Evolutionary conservation across 1,139 yeast genomes (phyloP).

Genomic region (Suhomyces kunorum): DNA sequence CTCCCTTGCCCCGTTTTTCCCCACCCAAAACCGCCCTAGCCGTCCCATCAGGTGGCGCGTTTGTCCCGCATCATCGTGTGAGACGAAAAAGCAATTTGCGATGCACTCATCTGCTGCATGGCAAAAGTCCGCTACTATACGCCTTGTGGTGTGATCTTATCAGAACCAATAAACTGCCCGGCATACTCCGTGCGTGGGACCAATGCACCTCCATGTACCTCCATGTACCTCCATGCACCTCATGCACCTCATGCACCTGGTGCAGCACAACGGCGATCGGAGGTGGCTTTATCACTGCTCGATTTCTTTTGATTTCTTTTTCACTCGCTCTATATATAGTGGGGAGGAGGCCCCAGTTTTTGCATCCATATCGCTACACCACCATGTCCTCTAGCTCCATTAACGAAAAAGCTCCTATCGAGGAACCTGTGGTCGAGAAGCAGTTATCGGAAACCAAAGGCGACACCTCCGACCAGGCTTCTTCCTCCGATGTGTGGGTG

Average conservation of each 20-base stretch:
- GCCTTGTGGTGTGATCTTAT: constrained; percentile 1
- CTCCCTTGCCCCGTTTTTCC: not conserved
- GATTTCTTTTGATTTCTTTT: not conserved
- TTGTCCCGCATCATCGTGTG: constrained; percentile 1
- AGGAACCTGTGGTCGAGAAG: constrained; percentile 8
- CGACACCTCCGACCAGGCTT: constrained; percentile 3
- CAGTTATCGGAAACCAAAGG: constrained; percentile 6
- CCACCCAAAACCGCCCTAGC: not conserved
- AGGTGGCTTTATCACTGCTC: not conserved
- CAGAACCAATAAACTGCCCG: constrained; percentile 1
- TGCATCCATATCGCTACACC: not conserved
- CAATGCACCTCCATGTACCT: no score
- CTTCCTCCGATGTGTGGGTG: constrained; percentile 6
- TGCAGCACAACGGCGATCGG: constrained; percentile 1
- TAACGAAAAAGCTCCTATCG: constrained; percentile 1
- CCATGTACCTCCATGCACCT: no score
- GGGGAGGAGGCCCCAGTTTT: not conserved
- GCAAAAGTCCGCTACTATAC: not conserved
- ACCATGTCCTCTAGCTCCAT: constrained; percentile 1
- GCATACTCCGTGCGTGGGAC: not conserved
- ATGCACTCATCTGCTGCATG: no score
- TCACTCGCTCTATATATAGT: not conserved
- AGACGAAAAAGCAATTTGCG: constrained; percentile 2
- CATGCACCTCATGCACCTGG: not conserved
- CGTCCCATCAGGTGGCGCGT: constrained; percentile 1